A percentile compares a stretch with the other conserved stretches of the same genome.
These are phyloP conservation scores for Camelina laxa DNA, from an alignment of 345 rosid genomes.

Conservation along the genomic window DNA sequence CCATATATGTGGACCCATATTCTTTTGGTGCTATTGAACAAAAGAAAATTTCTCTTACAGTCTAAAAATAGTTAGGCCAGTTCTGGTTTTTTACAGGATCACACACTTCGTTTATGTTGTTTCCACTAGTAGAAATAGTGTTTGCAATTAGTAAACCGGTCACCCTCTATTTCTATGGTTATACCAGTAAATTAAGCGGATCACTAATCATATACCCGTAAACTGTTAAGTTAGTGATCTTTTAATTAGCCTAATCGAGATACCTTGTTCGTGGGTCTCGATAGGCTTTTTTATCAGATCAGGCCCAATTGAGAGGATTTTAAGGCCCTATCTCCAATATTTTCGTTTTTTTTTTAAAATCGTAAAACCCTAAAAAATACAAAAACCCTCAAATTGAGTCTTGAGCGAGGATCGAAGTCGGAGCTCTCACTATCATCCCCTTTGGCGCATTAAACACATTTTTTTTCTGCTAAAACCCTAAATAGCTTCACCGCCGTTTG, in stretches of 20 bases:
- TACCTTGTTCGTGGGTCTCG: background rate
- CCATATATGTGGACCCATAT: background rate
- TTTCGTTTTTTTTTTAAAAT: background rate
- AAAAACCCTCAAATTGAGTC: conserved; percentile 23
- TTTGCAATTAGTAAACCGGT: too few species aligned
- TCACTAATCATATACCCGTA: too few species aligned
- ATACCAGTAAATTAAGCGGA: too few species aligned
- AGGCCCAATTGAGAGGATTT: conserved; percentile 14
- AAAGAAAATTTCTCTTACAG: background rate
- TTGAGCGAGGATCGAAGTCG: conserved; percentile 10
- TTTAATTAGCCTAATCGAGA: background rate
- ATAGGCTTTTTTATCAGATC: background rate
- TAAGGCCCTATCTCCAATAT: conserved; percentile 12
- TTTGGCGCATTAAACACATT: background rate
- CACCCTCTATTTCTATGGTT: too few species aligned
- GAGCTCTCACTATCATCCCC: background rate
- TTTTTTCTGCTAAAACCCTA: conserved; percentile 25
- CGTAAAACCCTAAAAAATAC: conserved; percentile 36
- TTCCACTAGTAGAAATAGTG: background rate
- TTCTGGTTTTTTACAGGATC: background rate
- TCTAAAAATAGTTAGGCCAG: background rate
- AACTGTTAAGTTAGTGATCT: background rate
- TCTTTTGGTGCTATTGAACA: background rate
- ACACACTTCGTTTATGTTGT: background rate
- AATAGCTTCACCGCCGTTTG: conserved; percentile 11